These are phyloP conservation scores for Penicillium psychrofluorescens DNA, from an alignment of 495 filamentous ascomycete species.

Conservation along the genomic window DNA sequence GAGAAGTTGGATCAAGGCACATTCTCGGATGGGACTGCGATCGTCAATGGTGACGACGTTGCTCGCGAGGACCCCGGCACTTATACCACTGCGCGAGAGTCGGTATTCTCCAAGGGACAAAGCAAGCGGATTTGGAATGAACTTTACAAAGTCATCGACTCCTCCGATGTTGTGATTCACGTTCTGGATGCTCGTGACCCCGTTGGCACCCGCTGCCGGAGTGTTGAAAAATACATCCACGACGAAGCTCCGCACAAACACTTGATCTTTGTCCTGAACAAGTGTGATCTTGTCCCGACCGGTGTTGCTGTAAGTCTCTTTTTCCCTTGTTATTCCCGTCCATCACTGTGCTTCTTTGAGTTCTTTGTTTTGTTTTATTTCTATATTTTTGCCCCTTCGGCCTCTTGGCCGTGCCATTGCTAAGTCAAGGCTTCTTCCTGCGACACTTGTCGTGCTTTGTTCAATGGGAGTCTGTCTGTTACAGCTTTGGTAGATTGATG, in stretches of 20 bases:
- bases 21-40: constrained; percentile 60
- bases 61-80: constrained; percentile 39
- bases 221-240: constrained; percentile 85
- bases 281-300: constrained; percentile 92
- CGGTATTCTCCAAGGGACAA: constrained; percentile 91
- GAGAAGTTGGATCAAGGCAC: constrained; percentile 68
- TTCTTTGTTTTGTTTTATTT: constrained; percentile 10
- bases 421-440: constrained; percentile 91
- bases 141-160: constrained; percentile 95
- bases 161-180: constrained; percentile 91
- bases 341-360: constrained; percentile 3
- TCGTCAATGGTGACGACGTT: constrained; percentile 43
- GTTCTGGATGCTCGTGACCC: constrained; percentile 93
- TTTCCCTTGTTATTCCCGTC: constrained; percentile 6
- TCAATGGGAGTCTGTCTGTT: constrained; percentile 85
- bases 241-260: constrained; percentile 95
- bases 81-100: constrained; percentile 67
- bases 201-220: constrained; percentile 78
- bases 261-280: constrained; percentile 87
- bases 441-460: constrained; percentile 34
- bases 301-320: constrained; percentile 77
- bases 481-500: constrained; percentile 94
- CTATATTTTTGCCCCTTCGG: constrained; percentile 8
- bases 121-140: constrained; percentile 97
- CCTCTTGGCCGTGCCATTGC: constrained; percentile 51